These are phyloP conservation scores for Aspergillus sp. DNA, from an alignment of 2,329 filamentous ascomycete genomes.

Conservation along the genomic window DNA sequence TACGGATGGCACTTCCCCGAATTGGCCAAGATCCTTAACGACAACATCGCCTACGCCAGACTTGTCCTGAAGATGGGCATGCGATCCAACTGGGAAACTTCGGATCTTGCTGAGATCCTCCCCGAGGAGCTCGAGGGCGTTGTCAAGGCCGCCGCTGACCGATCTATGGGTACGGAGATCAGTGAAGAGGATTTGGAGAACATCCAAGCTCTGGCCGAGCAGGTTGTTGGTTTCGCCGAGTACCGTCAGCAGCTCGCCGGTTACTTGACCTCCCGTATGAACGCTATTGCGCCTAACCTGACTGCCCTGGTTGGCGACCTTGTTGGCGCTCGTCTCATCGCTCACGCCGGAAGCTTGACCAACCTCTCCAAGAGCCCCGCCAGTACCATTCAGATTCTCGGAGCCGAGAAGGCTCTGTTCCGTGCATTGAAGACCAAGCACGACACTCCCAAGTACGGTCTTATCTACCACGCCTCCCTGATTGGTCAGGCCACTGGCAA, in stretches of 20 bases:
- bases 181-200: constrained; percentile 87
- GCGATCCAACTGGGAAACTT: constrained; percentile 70
- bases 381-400: constrained; percentile 95
- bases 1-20: constrained; percentile 99
- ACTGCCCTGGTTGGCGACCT: constrained; percentile 89
- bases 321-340: constrained; percentile 89
- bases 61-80: constrained; percentile 87
- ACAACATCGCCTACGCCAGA: constrained; percentile 90
- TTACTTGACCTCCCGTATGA: constrained; percentile 91
- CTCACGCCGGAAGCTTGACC: constrained; percentile 89
- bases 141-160: constrained; percentile 90
- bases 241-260: constrained; percentile 82
- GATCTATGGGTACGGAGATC: constrained; percentile 98
- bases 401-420: constrained; percentile 98
- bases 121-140: constrained; percentile 91
- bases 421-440: constrained; percentile 98
- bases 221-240: constrained; percentile 87
- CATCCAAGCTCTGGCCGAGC: constrained; percentile 85
- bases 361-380: constrained; percentile 92
- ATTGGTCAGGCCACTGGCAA: constrained; percentile 95
- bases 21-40: constrained; percentile 92
- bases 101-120: constrained; percentile 82
- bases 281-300: constrained; percentile 92
- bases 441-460: constrained; percentile 96
- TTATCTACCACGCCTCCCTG: constrained; percentile 86